Conservation (phyloP, 2,329 filamentous ascomycete species). For the Fusarium tuaranense region DNA sequence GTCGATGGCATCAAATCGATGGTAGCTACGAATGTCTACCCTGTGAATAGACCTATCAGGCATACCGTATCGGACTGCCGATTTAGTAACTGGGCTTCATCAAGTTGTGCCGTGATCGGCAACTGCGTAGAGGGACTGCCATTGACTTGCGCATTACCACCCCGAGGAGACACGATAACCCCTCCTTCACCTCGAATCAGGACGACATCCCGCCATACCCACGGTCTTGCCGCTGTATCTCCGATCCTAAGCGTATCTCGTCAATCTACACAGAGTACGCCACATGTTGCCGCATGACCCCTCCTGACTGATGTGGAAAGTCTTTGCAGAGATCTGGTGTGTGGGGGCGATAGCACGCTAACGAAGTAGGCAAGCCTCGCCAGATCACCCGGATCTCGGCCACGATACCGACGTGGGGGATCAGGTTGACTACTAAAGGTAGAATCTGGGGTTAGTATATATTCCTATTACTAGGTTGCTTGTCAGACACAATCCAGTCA, state of each 20-base stretch:
- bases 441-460: background rate
- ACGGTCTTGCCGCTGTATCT: background rate
- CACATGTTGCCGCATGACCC: background rate
- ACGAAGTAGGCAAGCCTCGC: slow-evolving; percentile 18
- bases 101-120: background rate
- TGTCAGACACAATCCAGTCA: background rate
- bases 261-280: background rate
- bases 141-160: background rate
- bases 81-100: background rate
- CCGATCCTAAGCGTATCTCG: background rate
- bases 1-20: background rate
- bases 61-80: background rate
- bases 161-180: background rate
- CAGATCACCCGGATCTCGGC: slow-evolving; percentile 4
- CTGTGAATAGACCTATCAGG: background rate
- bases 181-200: background rate
- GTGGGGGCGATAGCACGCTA: background rate
- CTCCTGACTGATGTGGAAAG: slow-evolving; percentile 20
- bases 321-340: slow-evolving; percentile 14
- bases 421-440: background rate
- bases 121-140: background rate
- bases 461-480: background rate
- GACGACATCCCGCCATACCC: background rate
- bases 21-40: background rate
- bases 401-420: background rate